Evolutionary conservation across 192 early-diverging fungal genomes (phyloP), one percentile per base, ranked within the genome.

Genomic region (Podila horticola): DNA sequence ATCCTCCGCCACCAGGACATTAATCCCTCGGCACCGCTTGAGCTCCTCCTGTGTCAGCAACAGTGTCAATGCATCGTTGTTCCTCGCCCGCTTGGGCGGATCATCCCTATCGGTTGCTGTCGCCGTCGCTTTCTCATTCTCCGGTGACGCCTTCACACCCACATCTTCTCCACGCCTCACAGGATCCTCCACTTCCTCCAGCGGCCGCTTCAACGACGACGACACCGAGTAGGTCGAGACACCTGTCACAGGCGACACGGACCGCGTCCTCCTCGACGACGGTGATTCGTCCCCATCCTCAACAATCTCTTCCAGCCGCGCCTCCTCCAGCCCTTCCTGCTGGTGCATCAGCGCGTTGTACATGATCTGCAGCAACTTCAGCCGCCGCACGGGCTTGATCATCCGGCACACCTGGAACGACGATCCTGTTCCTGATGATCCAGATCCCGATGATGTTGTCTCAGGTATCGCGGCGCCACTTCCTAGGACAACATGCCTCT

Each of bases 321-420:
- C 52, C 2, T n/a, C 24, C 52, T 55, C 22, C n/a, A 33, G 29
- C 0, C 50, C 51, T 2, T 81, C 45, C 28, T 70, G 70, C 29
- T 73, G 66, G 10, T 66, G 71, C 28, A 69, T 49, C 31, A 81
- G 13, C 0, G 77, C 77, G 22, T 73, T 81, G 33, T 69, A 81
- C 71, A 81, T 67, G 71, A 81, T 73, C 30, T 81, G 77, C n/a
- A 81, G 24, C 9, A 81, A 38, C 49, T 81, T 81, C 26, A 81
- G 62, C 9, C 77, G 71, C 11, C 77, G 58, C 20, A 81, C 77
- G 9, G 77, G 77, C 62, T 81, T 81, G 34, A 81, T 81, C 77
- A 81, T 81, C 33, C 77, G 52, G 49, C 66, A 68, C 1, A 81
- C 57, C 15, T 73, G 77, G 60, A 71, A 77, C 51, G 75, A 66